phyloP scores from a whole-genome alignment of 768 basidiomycete species.

The Russula lepida region DNA sequence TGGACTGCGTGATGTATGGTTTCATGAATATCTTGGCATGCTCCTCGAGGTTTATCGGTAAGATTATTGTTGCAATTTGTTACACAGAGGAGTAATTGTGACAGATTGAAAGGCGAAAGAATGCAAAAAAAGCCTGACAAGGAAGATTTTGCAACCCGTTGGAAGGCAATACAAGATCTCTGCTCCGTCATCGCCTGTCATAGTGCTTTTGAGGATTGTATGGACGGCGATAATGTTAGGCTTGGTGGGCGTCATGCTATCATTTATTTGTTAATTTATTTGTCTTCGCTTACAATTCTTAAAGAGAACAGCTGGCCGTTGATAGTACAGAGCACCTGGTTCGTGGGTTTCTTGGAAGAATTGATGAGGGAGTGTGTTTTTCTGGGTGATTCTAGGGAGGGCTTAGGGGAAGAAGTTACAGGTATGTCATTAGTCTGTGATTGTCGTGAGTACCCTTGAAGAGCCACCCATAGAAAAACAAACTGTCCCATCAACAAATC shows the following conservation, averaged over 20 bases:
- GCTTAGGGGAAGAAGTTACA: conserved; percentile 3
- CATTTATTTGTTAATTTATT: neutral
- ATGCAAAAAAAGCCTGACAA: conserved; percentile 31
- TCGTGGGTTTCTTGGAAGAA: conserved; percentile 50
- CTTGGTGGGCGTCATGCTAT: conserved; percentile 37
- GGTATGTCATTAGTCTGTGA: neutral
- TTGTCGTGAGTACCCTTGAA: neutral
- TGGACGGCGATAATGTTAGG: conserved; percentile 52
- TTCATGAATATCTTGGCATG: conserved; percentile 45
- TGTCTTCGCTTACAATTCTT: conserved; percentile 5
- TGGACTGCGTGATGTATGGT: conserved; percentile 35
- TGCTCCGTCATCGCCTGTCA: conserved; percentile 54
- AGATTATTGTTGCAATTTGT: conserved; percentile 3
- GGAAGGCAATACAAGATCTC: conserved; percentile 57
- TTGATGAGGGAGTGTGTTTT: conserved; percentile 48
- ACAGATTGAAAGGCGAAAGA: conserved; percentile 30
- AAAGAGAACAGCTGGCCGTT: conserved; percentile 70
- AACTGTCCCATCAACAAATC: neutral
- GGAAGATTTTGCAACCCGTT: conserved; percentile 38
- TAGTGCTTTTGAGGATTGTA: conserved; percentile 59
- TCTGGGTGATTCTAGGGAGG: conserved; percentile 24
- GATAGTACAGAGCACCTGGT: conserved; percentile 53
- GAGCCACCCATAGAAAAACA: neutral
- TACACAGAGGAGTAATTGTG: neutral
- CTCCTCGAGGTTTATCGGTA: conserved; percentile 34